Evolutionary conservation across 2,329 filamentous ascomycete genomes (phyloP).

Genomic region (Pseudocercospora musae): DNA sequence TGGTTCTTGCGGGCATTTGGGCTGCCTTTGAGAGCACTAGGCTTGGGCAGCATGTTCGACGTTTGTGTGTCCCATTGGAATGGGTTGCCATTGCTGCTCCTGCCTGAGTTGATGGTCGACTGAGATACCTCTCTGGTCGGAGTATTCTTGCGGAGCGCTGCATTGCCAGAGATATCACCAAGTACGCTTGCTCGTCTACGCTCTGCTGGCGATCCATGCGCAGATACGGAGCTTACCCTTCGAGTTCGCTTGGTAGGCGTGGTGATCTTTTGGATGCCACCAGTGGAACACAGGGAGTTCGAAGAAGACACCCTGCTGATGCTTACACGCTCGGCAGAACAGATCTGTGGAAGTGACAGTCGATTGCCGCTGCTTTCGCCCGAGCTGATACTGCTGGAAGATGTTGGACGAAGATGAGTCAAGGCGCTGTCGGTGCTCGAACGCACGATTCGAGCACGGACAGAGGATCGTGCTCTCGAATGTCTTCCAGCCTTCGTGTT

Average conservation of each 20-base stretch:
- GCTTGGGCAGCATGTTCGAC: constrained; percentile 34
- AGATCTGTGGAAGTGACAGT: constrained; percentile 33
- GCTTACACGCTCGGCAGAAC: constrained; percentile 36
- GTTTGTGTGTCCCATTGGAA: constrained; percentile 44
- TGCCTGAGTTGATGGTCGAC: constrained; percentile 37
- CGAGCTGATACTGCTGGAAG: constrained; percentile 25
- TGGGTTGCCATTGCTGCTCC: constrained; percentile 46
- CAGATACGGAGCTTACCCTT: constrained; percentile 34
- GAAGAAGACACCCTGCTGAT: constrained; percentile 37
- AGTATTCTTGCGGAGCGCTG: constrained; percentile 18
- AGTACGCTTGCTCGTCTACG: constrained; percentile 31
- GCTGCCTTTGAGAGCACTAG: constrained; percentile 45
- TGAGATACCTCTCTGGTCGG: constrained; percentile 40
- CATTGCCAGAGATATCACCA: constrained; percentile 34
- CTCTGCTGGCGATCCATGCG: constrained; percentile 42
- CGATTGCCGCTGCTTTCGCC: constrained; percentile 26
- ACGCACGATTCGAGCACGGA: constrained; percentile 29
- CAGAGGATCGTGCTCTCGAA: constrained; percentile 25
- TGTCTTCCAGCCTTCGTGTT: constrained; percentile 20
- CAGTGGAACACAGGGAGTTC: constrained; percentile 22
- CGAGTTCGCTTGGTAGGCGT: constrained; percentile 33
- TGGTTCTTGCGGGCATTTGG: constrained; percentile 45
- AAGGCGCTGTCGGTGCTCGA: constrained; percentile 26
- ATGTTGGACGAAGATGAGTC: constrained; percentile 18
- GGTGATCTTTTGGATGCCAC: constrained; percentile 29